These are phyloP conservation scores for Starmerella floris DNA, from an alignment of 805 yeast genomes.

Conservation along the genomic window DNA sequence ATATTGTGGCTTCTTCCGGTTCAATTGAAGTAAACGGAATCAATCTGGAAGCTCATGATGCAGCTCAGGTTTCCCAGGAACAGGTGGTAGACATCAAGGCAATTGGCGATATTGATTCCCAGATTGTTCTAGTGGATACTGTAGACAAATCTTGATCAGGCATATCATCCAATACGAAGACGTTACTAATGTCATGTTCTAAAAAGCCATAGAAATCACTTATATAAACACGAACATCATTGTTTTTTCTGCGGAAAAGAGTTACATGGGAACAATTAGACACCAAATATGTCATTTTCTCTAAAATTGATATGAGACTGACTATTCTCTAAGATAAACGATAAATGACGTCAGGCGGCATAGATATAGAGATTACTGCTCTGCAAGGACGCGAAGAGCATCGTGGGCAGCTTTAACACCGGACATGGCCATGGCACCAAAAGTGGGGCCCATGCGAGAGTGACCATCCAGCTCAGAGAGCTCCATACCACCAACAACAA, in stretches of 20 bases:
- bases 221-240: no score
- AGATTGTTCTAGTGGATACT: conserved; percentile 3
- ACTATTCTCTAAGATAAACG: no score
- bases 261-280: no score
- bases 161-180: no score
- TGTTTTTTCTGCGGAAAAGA: no score
- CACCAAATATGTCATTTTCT: no score
- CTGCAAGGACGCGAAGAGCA: conserved; percentile 10
- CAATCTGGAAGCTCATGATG: conserved; percentile 6
- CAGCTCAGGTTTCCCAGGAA: conserved; percentile 1
- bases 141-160: no score
- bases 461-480: conserved; percentile 63
- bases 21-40: conserved; percentile 3
- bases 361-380: no score
- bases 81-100: conserved; percentile 1
- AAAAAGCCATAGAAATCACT: no score
- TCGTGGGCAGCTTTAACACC: conserved; percentile 67
- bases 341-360: no score
- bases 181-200: no score
- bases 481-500: conserved; percentile 65
- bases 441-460: conserved; percentile 76
- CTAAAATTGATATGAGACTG: no score
- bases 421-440: conserved; percentile 67
- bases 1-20: conserved; percentile 4
- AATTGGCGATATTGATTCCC: neutral